A percentile compares a stretch with the other conserved stretches of the same genome.
These are phyloP conservation scores for Mortierella sp. DNA, from an alignment of 371 early-diverging fungal genomes.

Conservation along the genomic window DNA sequence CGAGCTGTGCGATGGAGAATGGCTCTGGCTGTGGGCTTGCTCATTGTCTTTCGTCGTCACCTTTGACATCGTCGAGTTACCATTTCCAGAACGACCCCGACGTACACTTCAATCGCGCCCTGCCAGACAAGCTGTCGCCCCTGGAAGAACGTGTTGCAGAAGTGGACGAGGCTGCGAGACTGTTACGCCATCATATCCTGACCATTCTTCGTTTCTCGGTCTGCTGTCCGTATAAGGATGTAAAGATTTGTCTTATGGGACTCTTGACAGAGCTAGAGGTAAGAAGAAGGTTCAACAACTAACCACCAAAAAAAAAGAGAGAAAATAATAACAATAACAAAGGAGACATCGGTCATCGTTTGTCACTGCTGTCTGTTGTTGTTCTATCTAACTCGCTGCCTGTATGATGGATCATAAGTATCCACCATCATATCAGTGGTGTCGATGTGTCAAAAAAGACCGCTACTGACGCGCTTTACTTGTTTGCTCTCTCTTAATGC, in stretches of 20 bases:
- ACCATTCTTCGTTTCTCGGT: slow-evolving; percentile 66
- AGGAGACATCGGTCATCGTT: too few species aligned
- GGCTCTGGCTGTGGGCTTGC: slow-evolving; percentile 1
- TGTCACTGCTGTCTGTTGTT: neutral
- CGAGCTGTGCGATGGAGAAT: slow-evolving; percentile 12
- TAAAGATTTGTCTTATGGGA: slow-evolving; percentile 61
- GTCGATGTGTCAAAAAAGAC: too few species aligned
- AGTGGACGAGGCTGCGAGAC: slow-evolving; percentile 47
- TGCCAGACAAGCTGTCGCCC: slow-evolving; percentile 48
- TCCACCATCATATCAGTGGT: too few species aligned
- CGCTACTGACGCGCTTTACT: neutral
- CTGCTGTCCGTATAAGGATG: slow-evolving; percentile 71
- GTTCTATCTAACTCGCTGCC: slow-evolving; percentile 2
- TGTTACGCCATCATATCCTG: slow-evolving; percentile 57
- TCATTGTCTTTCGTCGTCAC: slow-evolving; percentile 21
- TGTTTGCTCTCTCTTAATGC: neutral
- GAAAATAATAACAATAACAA: too few species aligned
- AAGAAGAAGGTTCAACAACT: slow-evolving; percentile 3
- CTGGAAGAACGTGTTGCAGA: slow-evolving; percentile 50
- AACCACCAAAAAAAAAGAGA: too few species aligned
- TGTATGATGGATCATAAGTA: too few species aligned
- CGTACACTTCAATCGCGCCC: slow-evolving; percentile 44
- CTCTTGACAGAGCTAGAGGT: slow-evolving; percentile 61
- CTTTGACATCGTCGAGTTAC: slow-evolving; percentile 34
- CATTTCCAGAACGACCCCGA: slow-evolving; percentile 53